Percentiles rank a stretch among this genome's conserved stretches.
Conservation (phyloP, 371 early-diverging fungal species). For the Rhizomucor pusillus region DNA sequence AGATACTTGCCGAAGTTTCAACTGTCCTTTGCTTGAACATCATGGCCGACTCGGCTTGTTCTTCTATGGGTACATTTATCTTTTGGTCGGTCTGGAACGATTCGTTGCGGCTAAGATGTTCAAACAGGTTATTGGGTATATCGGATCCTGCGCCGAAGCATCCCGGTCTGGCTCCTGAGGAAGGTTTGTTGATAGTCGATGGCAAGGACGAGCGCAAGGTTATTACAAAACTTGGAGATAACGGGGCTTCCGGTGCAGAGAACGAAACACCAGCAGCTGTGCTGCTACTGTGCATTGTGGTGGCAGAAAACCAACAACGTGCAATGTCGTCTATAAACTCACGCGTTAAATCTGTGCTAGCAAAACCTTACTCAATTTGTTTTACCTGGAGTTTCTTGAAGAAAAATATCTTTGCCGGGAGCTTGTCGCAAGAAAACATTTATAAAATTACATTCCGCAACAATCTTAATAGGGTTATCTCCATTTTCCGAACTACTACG, state of each 20-base stretch:
- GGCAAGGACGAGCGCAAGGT: conserved; percentile 33
- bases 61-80: conserved; percentile 47
- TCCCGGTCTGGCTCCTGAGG: conserved; percentile 18
- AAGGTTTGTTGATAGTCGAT: conserved; percentile 8
- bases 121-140: conserved; percentile 35
- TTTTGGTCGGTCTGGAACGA: conserved; percentile 50
- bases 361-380: no score
- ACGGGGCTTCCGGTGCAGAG: conserved; percentile 3
- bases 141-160: conserved; percentile 38
- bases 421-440: conserved; percentile 44
- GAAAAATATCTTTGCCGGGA: conserved; percentile 15
- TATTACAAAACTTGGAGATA: conserved; percentile 45
- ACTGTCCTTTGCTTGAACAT: conserved; percentile 63
- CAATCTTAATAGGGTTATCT: conserved; percentile 23
- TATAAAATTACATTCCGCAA: conserved; percentile 34
- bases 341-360: no score
- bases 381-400: no score
- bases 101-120: conserved; percentile 30
- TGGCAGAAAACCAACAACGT: conserved; percentile 45
- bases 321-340: conserved; percentile 23
- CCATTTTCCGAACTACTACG: neutral
- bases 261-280: neutral
- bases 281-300: conserved; percentile 9
- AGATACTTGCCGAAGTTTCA: conserved; percentile 59
- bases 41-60: conserved; percentile 61